These are phyloP conservation scores for Arachis hypogaea DNA, from an alignment of 306 rosid species.

Conservation along the genomic window DNA sequence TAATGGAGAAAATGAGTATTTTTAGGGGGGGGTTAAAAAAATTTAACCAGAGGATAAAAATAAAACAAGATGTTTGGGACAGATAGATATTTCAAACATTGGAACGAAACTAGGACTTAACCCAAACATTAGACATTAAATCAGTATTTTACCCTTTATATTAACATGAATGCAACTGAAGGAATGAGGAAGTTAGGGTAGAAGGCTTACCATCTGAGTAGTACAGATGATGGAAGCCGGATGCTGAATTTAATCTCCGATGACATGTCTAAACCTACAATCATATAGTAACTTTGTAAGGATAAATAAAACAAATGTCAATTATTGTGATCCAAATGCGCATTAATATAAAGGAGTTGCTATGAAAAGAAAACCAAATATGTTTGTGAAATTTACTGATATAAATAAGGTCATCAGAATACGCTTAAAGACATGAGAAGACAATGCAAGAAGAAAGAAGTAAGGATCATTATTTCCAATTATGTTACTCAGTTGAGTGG, in stretches of 20 bases:
- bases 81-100: too few species aligned
- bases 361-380: background rate
- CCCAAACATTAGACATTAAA: too few species aligned
- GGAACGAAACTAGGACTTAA: too few species aligned
- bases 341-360: background rate
- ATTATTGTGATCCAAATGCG: slow-evolving; percentile 21
- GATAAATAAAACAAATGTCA: slow-evolving; percentile 11
- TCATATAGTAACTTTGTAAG: slow-evolving; percentile 36
- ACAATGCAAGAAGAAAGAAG: background rate
- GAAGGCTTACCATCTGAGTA: slow-evolving; percentile 40
- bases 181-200: slow-evolving; percentile 5
- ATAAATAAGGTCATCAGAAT: background rate
- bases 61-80: too few species aligned
- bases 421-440: background rate
- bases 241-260: slow-evolving; percentile 39
- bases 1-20: too few species aligned
- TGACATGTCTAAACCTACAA: slow-evolving; percentile 45
- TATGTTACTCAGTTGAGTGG: background rate
- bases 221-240: slow-evolving; percentile 37
- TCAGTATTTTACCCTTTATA: background rate
- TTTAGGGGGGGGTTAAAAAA: too few species aligned
- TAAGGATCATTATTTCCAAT: slow-evolving; percentile 3
- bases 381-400: slow-evolving; percentile 26
- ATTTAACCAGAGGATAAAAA: too few species aligned
- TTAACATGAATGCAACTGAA: slow-evolving; percentile 10